A percentile compares a stretch with the other conserved stretches of the same genome.
phyloP scores from a whole-genome alignment of 495 filamentous ascomycete species.

The Sabuloglossum arenarium region DNA sequence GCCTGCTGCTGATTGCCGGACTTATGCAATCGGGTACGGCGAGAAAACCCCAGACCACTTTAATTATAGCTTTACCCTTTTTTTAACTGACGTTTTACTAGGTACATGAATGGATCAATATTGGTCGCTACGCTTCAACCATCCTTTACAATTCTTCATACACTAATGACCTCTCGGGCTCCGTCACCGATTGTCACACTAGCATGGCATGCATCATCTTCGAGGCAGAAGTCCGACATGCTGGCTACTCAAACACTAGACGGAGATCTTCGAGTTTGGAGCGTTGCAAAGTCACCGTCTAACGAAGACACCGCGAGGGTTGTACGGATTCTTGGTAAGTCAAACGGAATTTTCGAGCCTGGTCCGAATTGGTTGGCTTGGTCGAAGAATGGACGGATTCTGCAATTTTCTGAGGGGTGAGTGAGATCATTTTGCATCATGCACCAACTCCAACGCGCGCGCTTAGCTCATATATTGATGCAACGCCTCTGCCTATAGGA shows the following conservation, averaged over 20 bases:
- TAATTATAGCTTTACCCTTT: slow-evolving; percentile 1
- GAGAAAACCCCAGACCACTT: background rate
- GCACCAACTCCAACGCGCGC: background rate
- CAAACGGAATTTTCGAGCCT: slow-evolving; percentile 39
- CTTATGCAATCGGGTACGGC: slow-evolving; percentile 84
- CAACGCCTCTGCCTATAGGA: slow-evolving; percentile 27
- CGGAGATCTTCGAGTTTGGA: slow-evolving; percentile 92
- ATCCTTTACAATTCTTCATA: slow-evolving; percentile 86
- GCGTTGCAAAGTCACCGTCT: slow-evolving; percentile 66
- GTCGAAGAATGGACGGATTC: slow-evolving; percentile 92
- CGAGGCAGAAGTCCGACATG: slow-evolving; percentile 97
- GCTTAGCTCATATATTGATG: background rate
- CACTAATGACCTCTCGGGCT: slow-evolving; percentile 55
- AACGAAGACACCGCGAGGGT: slow-evolving; percentile 60
- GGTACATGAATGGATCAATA: slow-evolving; percentile 90
- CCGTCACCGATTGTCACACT: slow-evolving; percentile 82
- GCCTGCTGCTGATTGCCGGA: slow-evolving; percentile 78
- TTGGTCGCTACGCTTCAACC: slow-evolving; percentile 76
- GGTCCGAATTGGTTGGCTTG: slow-evolving; percentile 92
- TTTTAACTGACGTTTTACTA: slow-evolving; percentile 16
- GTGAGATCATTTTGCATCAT: slow-evolving; percentile 17
- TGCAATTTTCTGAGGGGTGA: slow-evolving; percentile 85
- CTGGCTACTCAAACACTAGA: slow-evolving; percentile 78
- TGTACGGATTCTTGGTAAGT: slow-evolving; percentile 67
- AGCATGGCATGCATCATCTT: slow-evolving; percentile 92